These are phyloP conservation scores for Barnettozyma wickerhamii DNA, from an alignment of 805 yeast species.

Conservation along the genomic window DNA sequence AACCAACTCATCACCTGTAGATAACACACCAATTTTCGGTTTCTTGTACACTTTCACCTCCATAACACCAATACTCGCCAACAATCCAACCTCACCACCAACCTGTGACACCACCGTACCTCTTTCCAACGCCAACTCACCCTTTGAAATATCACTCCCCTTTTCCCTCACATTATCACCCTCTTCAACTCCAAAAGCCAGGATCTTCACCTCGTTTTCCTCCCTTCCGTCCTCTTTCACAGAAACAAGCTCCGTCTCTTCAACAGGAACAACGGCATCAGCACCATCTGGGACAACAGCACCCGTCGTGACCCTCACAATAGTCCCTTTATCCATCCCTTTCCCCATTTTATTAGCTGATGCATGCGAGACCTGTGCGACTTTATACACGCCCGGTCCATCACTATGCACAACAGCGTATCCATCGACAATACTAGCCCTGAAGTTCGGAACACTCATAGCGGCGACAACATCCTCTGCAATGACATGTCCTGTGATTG, in stretches of 20 bases:
- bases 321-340: constrained; percentile 28
- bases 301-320: constrained; percentile 50
- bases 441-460: constrained; percentile 40
- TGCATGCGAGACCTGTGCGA: constrained; percentile 41
- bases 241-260: constrained; percentile 39
- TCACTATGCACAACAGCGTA: constrained; percentile 44
- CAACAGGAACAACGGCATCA: constrained; percentile 50
- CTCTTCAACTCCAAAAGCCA: constrained; percentile 34
- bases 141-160: constrained; percentile 44
- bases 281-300: constrained; percentile 55
- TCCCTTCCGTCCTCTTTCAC: constrained; percentile 36
- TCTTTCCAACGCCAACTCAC: constrained; percentile 32
- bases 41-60: constrained; percentile 34
- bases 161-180: constrained; percentile 44
- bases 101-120: constrained; percentile 34
- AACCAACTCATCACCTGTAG: constrained; percentile 50
- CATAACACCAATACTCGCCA: constrained; percentile 43
- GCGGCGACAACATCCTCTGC: constrained; percentile 39
- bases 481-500: constrained; percentile 34
- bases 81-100: constrained; percentile 48
- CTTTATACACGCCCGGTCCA: constrained; percentile 41
- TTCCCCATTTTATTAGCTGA: constrained; percentile 24
- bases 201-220: constrained; percentile 36
- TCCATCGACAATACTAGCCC: constrained; percentile 56
- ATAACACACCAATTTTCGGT: constrained; percentile 43